phyloP scores from a whole-genome alignment of 306 rosid species.

The Prunus mongolica region DNA sequence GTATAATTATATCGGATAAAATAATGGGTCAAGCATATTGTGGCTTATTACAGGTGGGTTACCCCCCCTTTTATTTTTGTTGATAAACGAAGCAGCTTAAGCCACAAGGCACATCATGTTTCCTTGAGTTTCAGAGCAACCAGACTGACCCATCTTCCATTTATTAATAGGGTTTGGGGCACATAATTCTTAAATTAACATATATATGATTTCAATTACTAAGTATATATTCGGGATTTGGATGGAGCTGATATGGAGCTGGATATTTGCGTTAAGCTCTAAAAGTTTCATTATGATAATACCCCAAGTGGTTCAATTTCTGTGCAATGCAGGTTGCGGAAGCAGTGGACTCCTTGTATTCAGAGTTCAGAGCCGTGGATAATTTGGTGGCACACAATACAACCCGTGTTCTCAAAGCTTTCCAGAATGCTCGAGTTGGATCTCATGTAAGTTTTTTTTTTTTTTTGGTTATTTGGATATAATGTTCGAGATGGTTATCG shows the following conservation, averaged over 20 bases:
- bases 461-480: neutral
- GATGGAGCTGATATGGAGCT: neutral
- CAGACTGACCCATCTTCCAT: neutral
- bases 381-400: slow-evolving; percentile 77
- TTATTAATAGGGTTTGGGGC: neutral
- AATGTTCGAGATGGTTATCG: neutral
- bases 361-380: slow-evolving; percentile 83
- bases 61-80: neutral
- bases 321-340: slow-evolving; percentile 58
- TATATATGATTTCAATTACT: neutral
- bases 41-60: neutral
- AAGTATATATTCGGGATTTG: neutral
- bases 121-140: neutral
- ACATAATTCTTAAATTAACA: neutral
- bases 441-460: slow-evolving; percentile 58
- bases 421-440: slow-evolving; percentile 81
- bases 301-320: slow-evolving; percentile 21
- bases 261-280: neutral
- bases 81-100: neutral
- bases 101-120: neutral
- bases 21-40: neutral
- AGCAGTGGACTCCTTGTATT: slow-evolving; percentile 69
- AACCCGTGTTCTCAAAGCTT: slow-evolving; percentile 71
- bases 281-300: neutral
- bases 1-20: neutral